Evolutionary conservation across 148 eudicot species (phyloP).

Genomic region (Fallopia convolvulus): DNA sequence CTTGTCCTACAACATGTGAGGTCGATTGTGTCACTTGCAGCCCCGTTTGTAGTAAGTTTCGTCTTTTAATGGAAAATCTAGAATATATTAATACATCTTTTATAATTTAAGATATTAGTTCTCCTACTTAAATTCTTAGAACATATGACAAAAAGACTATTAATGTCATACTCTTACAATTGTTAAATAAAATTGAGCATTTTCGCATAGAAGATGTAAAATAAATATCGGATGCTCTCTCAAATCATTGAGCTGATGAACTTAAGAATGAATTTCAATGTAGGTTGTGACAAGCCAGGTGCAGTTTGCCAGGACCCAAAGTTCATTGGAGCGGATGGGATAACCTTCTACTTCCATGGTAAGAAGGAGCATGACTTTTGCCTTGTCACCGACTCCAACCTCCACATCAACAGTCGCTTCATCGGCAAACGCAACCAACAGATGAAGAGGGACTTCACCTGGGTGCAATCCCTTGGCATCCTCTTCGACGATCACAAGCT

Average conservation of each 20-base stretch:
- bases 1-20: constrained; percentile 16
- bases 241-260: background rate
- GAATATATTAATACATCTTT: background rate
- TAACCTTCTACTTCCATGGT: constrained; percentile 18
- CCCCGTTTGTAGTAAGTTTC: constrained; percentile 37
- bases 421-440: constrained; percentile 14
- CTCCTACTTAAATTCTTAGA: too few species aligned
- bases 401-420: constrained; percentile 18
- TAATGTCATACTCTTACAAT: too few species aligned
- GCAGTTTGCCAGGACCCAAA: constrained; percentile 20
- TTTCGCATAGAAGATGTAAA: too few species aligned
- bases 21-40: constrained; percentile 41
- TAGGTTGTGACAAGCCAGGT: constrained; percentile 19
- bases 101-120: too few species aligned
- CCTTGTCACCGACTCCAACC: constrained; percentile 18
- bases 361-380: constrained; percentile 15
- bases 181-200: too few species aligned
- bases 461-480: constrained; percentile 24
- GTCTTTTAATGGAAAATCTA: background rate
- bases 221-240: too few species aligned
- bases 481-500: constrained; percentile 26
- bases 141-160: too few species aligned
- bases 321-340: constrained; percentile 13
- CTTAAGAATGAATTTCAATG: background rate
- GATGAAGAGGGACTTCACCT: constrained; percentile 22